These are phyloP conservation scores for Priceomyces medius DNA, from an alignment of 805 yeast species.

Conservation along the genomic window DNA sequence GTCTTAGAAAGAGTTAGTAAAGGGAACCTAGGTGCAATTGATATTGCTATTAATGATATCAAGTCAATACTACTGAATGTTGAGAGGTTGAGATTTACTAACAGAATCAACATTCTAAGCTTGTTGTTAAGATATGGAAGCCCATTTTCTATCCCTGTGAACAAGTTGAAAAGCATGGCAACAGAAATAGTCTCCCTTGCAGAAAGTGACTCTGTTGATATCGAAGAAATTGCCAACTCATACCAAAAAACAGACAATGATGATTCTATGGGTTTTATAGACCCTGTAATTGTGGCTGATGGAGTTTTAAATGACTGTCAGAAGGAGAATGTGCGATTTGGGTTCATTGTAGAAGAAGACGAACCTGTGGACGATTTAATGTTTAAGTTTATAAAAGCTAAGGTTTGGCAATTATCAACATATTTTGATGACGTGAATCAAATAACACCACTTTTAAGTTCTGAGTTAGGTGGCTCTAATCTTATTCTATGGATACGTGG, in stretches of 20 bases:
- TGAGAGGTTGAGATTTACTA: slow-evolving; percentile 1
- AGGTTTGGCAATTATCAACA: slow-evolving; percentile 17
- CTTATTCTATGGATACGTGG: slow-evolving; percentile 30
- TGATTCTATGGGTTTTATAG: neutral
- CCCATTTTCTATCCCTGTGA: slow-evolving; percentile 4
- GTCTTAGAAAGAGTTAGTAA: neutral
- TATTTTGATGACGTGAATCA: slow-evolving; percentile 18
- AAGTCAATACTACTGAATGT: slow-evolving; percentile 2
- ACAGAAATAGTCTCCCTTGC: neutral
- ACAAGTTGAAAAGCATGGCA: neutral
- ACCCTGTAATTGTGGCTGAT: neutral
- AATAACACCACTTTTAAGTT: slow-evolving; percentile 14
- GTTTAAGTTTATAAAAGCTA: slow-evolving; percentile 20
- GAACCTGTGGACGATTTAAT: slow-evolving; percentile 7
- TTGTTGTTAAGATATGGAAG: slow-evolving; percentile 7
- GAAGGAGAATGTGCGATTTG: neutral
- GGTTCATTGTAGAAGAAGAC: neutral
- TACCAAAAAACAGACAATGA: neutral
- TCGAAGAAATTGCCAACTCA: slow-evolving; percentile 3
- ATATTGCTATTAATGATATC: neutral
- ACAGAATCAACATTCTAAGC: slow-evolving; percentile 7
- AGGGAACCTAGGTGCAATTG: neutral
- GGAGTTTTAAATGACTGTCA: neutral
- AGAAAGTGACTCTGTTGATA: neutral
- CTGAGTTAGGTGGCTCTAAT: slow-evolving; percentile 12